Evolutionary conservation across 31 red algal genomes (phyloP), one percentile per base, ranked within the genome.

Genomic region (Porphyra umbilicalis): DNA sequence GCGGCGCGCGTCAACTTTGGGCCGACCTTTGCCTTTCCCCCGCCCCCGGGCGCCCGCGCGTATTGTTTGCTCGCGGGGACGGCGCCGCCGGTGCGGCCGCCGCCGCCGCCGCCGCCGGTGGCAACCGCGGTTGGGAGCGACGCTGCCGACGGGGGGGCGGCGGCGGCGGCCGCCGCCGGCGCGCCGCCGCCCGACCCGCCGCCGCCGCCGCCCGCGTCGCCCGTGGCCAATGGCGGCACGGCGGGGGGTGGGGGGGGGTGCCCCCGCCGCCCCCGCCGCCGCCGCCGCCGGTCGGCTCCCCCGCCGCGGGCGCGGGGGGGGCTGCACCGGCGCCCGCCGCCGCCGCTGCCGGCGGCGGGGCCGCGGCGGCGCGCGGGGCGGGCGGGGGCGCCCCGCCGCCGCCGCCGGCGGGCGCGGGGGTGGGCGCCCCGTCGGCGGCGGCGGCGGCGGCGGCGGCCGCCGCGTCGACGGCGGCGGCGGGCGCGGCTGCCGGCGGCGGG

Each of bases 1-100:
- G 34, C 33, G 34, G 85, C 75, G 29, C 29, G 80, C 11, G 90
- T 82, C 14, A 92, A 92, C 46, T 92, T 92, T 40, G 90, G 90
- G 30, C 90, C 90, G 29, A n/a, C 76, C 36, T 92, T 92, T 74
- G 33, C n/a, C 5, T 87, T 76, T 76, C 35, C 35, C 9, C 32
- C 80, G 9, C 90, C 90, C 4, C 20, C 57, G 18, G 57, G 57
- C 20, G 57, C 25, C 6, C 57, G 57, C 11, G 25, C 57, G 13
- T 71, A 20, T 25, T 71, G 57, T n/a, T 18, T n/a, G 57, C 25
- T 71, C 0, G 57, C 57, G 16, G 57, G 57, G 4, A 29, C 30
- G 57, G 11, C 57, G 18, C 57, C 57, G 13, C 57, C 38, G 38
- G 7, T 29, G 2, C 25, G 25, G 25, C 20, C 57, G 16, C 30